Evolutionary conservation across 1,139 yeast species (phyloP), one percentile per base, ranked within the genome.

Genomic region (Candida dubliniensis): DNA sequence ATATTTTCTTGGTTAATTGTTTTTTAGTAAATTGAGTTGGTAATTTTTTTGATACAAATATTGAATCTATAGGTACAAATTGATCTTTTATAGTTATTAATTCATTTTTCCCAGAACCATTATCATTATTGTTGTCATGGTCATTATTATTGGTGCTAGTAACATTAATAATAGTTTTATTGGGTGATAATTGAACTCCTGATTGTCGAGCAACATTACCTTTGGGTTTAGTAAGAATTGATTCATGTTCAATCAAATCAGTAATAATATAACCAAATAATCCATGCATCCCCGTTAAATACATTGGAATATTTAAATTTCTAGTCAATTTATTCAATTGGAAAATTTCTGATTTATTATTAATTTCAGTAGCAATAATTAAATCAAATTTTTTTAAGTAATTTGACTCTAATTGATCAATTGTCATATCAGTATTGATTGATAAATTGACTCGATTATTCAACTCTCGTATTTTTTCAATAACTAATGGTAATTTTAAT

Each of bases 211-310:
- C 51, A 66, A 76, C 65, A 54, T 80, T 78, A 40, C 87, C 82
- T 52, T 74, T 69, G 38, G 69, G 72, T 49, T 58, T 60, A 43
- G 63, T 71, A 2, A 63, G 53, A 4, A 64, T 66, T 29, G 81
- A 78, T 35, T 71, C 69, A 62, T 88, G 91, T 43, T 73, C 63
- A 14, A 89, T 78, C 48, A 93, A 71, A 62, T 95, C 99, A 3
- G 83, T 82, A 57, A 91, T 82, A 2, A 88, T 76, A 58, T 81
- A 87, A 1, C 96, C 97, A 60, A 79, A 89, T 61, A 90, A 67
- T 0, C 99, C 99, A 60, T 85, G 87, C 8, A 82, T 60, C 0
- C 84, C 86, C 0, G 88, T 68, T 4, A 79, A 75, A 60, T 87
- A 89, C 34, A 93, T 69, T 1, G 96, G 88, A 30, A 83, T 76